Percentiles rank a stretch among this genome's conserved stretches.
Conservation (phyloP, 176 grass and related monocot genomes). For the Zoysia pacifica region DNA sequence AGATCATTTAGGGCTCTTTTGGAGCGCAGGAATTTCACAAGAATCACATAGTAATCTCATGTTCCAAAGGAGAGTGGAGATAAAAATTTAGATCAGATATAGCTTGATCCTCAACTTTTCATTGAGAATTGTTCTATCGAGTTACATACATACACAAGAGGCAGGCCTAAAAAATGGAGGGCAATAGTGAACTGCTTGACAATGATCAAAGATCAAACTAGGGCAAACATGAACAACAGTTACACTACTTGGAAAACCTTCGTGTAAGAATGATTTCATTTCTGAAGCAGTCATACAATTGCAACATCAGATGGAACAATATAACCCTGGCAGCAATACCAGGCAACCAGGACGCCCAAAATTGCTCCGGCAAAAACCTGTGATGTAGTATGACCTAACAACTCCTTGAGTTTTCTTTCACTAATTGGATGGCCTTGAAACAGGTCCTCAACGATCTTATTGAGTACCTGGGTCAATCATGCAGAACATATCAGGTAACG, state of each 20-base stretch:
- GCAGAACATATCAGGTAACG: neutral
- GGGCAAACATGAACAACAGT: constrained; percentile 10
- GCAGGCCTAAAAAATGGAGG: neutral
- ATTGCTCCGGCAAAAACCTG: constrained; percentile 91
- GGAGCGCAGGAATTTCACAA: too few relatives aligned
- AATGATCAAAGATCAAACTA: constrained; percentile 4
- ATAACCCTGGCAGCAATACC: constrained; percentile 82
- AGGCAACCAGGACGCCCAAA: constrained; percentile 82
- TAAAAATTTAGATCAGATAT: neutral
- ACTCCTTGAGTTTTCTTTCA: constrained; percentile 92
- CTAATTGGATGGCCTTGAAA: constrained; percentile 97
- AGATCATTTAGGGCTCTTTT: too few relatives aligned
- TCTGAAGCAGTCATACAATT: constrained; percentile 20
- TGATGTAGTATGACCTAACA: constrained; percentile 88
- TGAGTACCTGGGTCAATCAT: constrained; percentile 68
- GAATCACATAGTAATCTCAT: neutral
- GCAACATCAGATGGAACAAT: constrained; percentile 50
- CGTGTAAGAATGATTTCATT: constrained; percentile 29
- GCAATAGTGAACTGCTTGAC: neutral
- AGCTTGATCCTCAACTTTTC: constrained; percentile 4
- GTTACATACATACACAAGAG: constrained; percentile 39
- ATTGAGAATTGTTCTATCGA: constrained; percentile 23
- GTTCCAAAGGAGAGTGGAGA: neutral
- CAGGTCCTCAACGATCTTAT: constrained; percentile 94
- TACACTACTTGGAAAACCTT: neutral